Evolutionary conservation across 148 eudicot species (phyloP), one percentile per base, ranked within the genome.

Genomic region (Gaultheria prostrata): DNA sequence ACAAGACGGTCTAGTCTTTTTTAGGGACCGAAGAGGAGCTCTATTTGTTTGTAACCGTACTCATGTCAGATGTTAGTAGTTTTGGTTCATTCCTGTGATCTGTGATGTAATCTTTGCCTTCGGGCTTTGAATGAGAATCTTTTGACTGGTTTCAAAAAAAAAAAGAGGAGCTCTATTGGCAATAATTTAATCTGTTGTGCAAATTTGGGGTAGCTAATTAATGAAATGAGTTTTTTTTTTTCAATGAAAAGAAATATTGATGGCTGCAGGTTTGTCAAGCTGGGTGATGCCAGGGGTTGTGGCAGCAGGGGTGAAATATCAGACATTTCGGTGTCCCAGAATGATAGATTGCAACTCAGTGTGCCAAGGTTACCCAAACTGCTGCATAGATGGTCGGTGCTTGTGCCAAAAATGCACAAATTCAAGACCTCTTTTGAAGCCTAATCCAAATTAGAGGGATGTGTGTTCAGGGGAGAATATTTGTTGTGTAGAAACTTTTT

Each of bases 331-430:
- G 46, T 75, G 78, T n/a, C 78, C 78, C 21, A 75, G 78, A 75
- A 75, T 75, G 78, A 43, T 75, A 20, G 78, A 75, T 21, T 75
- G 78, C 3, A 21, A 45, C 28, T 3, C 28, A 45, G 78, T 75
- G 51, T 75, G 78, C 45, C 78, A 75, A 75, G 78, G 78, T 39
- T 75, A 43, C 53, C 78, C 78, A 45, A 75, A 75, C 78, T 75
- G 78, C 78, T 75, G 78, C 28, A 45, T 75, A 75, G 26, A n/a
- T 75, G 78, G 78, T 75, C 26, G 48, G 28, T 75, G 78, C 78
- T 9, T 75, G 51, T 75, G 78, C 78, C 30, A 75, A 51, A 75
- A n/a, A 75, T 75, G 78, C 78, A 51, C 78, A 18, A 45, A 45
- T 45, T 67, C 33, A 21, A 43, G 17, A 45, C 51, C 50, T 10